A percentile compares a stretch with the other conserved stretches of the same genome.
These are phyloP conservation scores for Colletotrichum navitas DNA, from an alignment of 2,329 filamentous ascomycete genomes.

Conservation along the genomic window DNA sequence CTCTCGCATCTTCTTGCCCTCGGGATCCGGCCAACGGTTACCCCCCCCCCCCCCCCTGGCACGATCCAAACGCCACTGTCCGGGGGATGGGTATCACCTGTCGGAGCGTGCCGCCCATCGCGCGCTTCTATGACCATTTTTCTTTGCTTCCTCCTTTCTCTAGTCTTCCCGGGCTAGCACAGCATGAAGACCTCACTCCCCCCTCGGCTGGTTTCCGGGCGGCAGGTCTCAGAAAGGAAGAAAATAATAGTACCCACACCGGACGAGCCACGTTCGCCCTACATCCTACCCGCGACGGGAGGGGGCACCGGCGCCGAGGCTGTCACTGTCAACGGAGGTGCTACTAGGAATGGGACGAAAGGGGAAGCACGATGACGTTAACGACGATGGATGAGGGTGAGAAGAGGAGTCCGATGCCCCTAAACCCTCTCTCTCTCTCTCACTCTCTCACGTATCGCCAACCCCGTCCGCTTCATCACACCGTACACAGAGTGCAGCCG, in stretches of 20 bases:
- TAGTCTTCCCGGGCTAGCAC: neutral
- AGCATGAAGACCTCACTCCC: conserved; percentile 7
- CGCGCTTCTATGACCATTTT: conserved; percentile 10
- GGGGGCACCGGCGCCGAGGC: conserved; percentile 9
- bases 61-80: conserved; percentile 9
- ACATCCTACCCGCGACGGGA: conserved; percentile 23
- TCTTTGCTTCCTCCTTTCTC: neutral
- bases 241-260: neutral
- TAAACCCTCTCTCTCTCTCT: neutral
- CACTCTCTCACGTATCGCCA: no score
- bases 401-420: neutral
- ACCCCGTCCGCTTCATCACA: neutral
- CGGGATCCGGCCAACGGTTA: neutral
- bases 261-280: conserved; percentile 27
- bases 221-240: conserved; percentile 2
- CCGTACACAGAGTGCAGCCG: neutral
- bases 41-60: neutral
- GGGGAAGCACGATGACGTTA: neutral
- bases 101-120: conserved; percentile 2
- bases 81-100: conserved; percentile 1
- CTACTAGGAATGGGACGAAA: conserved; percentile 34
- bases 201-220: conserved; percentile 31
- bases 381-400: neutral
- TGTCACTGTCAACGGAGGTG: conserved; percentile 31
- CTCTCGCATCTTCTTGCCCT: conserved; percentile 17